Evolutionary conservation across 768 basidiomycete genomes (phyloP), one percentile per base, ranked within the genome.

Genomic region (Termitomyces bulborhizus): DNA sequence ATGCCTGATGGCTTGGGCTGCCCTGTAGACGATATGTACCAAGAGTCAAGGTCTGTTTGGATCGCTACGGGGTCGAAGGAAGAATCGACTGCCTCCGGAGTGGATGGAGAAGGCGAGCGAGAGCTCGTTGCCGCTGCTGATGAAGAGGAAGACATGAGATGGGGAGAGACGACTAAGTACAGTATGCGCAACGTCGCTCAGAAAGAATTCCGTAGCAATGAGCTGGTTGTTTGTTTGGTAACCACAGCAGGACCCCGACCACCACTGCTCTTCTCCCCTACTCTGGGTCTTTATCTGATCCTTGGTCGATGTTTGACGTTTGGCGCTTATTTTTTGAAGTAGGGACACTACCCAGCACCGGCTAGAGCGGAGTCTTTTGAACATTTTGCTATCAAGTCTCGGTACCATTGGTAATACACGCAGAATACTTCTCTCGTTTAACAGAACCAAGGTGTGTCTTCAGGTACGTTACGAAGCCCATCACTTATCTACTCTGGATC

Each of bases 21-120:
- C 53, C 78, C 64, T 58, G 57, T 55, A 61, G 72, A 68, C 11
- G 81, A 66, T 48, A 75, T 70, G 63, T 81, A 83, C 86, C 87
- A 88, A 24, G 83, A 73, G 36, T 82, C 80, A 47, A 73, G 62
- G 62, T 76, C 66, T 58, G 69, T 71, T 46, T 81, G 83, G 47
- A 84, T 77, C n/a, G 37, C 21, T 57, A 74, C 66, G 6, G 76
- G 71, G 53, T 80, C 77, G 0, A 76, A 65, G n/a, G 71, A 69
- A 63, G 71, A 69, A 63, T 88, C 84, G 13, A 78, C 78, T 0
- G 81, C 70, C 49, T 85, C 85, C 51, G 88, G 86, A 0, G 87
- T 89, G 45, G 75, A 69, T 6, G 88, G 88, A 0, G 88, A 89
- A 1, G 86, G 78, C 4, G 88, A 88, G 44, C 88, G 84, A 52